Evolutionary conservation across 2,329 filamentous ascomycete species (phyloP).

Genomic region (Microcera coccophila): DNA sequence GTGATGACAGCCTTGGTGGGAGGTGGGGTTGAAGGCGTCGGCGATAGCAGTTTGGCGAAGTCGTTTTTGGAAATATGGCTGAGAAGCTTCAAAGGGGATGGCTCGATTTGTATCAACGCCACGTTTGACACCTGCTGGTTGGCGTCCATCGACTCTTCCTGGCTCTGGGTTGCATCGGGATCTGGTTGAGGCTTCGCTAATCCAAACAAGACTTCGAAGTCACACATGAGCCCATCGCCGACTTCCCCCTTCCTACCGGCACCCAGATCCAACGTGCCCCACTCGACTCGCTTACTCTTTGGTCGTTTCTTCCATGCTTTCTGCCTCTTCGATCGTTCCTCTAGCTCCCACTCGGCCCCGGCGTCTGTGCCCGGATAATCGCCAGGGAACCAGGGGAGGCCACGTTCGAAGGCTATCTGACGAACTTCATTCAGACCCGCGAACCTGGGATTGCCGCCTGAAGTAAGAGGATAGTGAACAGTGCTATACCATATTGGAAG

Average conservation of each 20-base stretch:
- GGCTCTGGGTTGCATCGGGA: constrained; percentile 17
- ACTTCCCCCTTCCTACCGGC: constrained; percentile 74
- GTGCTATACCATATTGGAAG: constrained; percentile 80
- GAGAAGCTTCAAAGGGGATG: constrained; percentile 16
- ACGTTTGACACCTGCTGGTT: constrained; percentile 17
- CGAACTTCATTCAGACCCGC: constrained; percentile 76
- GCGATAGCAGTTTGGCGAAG: constrained; percentile 30
- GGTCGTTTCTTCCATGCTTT: constrained; percentile 74
- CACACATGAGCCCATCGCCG: constrained; percentile 76
- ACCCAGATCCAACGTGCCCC: constrained; percentile 70
- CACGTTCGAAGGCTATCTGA: constrained; percentile 78
- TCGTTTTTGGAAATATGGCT: constrained; percentile 24
- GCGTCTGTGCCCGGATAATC: constrained; percentile 78
- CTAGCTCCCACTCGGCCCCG: constrained; percentile 72
- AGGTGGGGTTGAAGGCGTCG: constrained; percentile 18
- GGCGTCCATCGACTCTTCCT: constrained; percentile 32
- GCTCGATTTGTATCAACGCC: constrained; percentile 1
- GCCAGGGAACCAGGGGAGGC: constrained; percentile 76
- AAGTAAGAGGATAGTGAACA: constrained; percentile 75
- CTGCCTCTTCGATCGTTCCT: constrained; percentile 66
- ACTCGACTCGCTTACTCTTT: constrained; percentile 76
- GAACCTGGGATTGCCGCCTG: constrained; percentile 75
- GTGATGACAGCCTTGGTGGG: constrained; percentile 48
- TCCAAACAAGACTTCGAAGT: constrained; percentile 69
- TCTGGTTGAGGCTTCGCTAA: constrained; percentile 14